Evolutionary conservation across 805 yeast genomes (phyloP).

Genomic region (Yarrowia deformans): DNA sequence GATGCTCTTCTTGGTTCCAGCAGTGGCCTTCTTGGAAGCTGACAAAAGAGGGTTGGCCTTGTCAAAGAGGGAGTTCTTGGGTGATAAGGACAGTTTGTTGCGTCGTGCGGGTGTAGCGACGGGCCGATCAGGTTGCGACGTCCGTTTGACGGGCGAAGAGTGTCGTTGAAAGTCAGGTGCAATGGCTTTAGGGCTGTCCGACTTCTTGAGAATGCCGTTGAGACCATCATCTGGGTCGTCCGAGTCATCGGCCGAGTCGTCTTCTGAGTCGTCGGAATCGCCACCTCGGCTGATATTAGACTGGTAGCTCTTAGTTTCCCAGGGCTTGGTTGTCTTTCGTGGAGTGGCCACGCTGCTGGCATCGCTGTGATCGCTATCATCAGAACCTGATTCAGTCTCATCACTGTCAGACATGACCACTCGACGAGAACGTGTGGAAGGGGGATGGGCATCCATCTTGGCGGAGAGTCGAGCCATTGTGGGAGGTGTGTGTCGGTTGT

Average conservation of each 20-base stretch:
- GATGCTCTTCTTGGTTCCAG: conserved; percentile 6
- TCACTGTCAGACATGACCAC: conserved; percentile 31
- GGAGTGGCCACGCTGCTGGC: conserved; percentile 24
- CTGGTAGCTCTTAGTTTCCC: conserved; percentile 6
- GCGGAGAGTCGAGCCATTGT: conserved; percentile 21
- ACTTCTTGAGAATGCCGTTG: background rate
- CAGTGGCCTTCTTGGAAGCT: background rate
- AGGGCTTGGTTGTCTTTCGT: conserved; percentile 5
- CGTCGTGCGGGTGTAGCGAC: conserved; percentile 20
- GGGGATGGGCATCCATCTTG: conserved; percentile 23
- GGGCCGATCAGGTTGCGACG: conserved; percentile 6
- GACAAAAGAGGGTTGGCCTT: conserved; percentile 9
- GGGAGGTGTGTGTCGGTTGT: background rate
- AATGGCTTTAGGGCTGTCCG: conserved; percentile 11
- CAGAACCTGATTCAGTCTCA: background rate
- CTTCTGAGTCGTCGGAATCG: background rate
- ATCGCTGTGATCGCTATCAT: conserved; percentile 11
- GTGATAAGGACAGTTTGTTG: conserved; percentile 29
- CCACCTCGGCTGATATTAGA: background rate
- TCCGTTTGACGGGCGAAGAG: conserved; percentile 5
- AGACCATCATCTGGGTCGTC: conserved; percentile 32
- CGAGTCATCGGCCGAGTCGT: conserved; percentile 14
- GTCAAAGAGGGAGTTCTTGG: conserved; percentile 20
- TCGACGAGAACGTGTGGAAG: conserved; percentile 19
- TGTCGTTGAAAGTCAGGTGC: conserved; percentile 30